These are phyloP conservation scores for Mycena rebaudengoi DNA, from an alignment of 768 basidiomycete species.

Conservation along the genomic window DNA sequence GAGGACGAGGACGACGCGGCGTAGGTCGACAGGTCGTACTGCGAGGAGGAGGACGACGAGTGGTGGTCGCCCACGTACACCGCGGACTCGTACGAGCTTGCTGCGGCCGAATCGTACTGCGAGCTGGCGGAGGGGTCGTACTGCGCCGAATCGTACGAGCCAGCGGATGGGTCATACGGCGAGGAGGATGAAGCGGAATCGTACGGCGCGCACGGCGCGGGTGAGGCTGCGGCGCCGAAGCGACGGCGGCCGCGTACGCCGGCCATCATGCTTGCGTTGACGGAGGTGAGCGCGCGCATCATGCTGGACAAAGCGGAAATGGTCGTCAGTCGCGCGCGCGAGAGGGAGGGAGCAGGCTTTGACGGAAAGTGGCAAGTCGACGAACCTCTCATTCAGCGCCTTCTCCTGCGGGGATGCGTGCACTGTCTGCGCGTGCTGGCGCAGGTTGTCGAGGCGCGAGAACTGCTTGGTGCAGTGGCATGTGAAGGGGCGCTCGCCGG, in stretches of 20 bases:
- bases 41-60: neutral
- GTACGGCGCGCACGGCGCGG: no score
- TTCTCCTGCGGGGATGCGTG: slow-evolving; percentile 31
- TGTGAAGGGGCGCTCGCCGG: slow-evolving; percentile 94
- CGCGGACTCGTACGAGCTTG: neutral
- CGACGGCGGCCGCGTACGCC: slow-evolving; percentile 21
- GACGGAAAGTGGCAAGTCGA: no score
- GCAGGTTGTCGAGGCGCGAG: slow-evolving; percentile 94
- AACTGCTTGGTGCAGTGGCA: slow-evolving; percentile 97
- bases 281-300: slow-evolving; percentile 27
- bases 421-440: slow-evolving; percentile 81
- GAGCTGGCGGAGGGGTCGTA: neutral
- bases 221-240: neutral
- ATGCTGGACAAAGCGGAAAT: no score
- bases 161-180: neutral
- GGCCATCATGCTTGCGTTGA: slow-evolving; percentile 28
- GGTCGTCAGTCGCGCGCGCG: no score
- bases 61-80: no score
- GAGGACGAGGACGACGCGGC: neutral
- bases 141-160: neutral
- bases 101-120: neutral
- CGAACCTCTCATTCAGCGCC: slow-evolving; percentile 26
- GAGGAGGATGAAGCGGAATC: neutral
- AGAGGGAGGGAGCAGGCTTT: no score
- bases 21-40: neutral